phyloP scores from a whole-genome alignment of 768 basidiomycete genomes.

The Fistulinella prunicolor region DNA sequence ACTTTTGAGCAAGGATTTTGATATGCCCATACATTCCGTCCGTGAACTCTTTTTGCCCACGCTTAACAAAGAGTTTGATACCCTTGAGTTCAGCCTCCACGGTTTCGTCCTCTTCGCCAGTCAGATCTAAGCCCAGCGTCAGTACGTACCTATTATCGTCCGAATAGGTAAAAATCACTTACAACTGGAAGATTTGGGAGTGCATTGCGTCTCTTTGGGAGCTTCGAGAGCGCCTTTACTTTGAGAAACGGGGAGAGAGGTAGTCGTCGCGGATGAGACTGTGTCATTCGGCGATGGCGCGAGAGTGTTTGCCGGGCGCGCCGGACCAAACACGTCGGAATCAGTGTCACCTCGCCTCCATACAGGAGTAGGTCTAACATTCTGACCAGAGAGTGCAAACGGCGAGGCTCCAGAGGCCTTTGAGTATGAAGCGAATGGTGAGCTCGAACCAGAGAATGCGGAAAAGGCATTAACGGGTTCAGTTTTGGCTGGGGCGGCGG shows the following conservation, averaged over 20 bases:
- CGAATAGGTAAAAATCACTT: constrained; percentile 2
- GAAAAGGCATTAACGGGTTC: constrained; percentile 35
- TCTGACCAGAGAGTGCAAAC: constrained; percentile 18
- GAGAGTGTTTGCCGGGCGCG: constrained; percentile 6
- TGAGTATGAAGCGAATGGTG: constrained; percentile 35
- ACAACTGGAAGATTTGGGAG: constrained; percentile 17
- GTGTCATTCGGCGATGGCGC: constrained; percentile 21
- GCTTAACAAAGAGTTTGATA: constrained; percentile 37
- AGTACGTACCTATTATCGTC: neutral
- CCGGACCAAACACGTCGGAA: constrained; percentile 9
- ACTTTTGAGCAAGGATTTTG: constrained; percentile 49
- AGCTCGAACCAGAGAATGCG: constrained; percentile 35
- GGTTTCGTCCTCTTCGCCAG: constrained; percentile 66
- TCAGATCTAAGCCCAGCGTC: constrained; percentile 29
- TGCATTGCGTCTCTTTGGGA: neutral
- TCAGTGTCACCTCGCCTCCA: constrained; percentile 18
- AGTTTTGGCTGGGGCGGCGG: constrained; percentile 4
- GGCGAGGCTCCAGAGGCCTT: constrained; percentile 23
- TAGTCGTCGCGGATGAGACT: neutral
- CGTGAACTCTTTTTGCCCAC: constrained; percentile 46
- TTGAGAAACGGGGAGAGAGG: neutral
- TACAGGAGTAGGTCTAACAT: constrained; percentile 20
- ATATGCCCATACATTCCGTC: constrained; percentile 59
- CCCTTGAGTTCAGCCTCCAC: constrained; percentile 56
- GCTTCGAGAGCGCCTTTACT: neutral